These are phyloP conservation scores for Rutstroemia sp. DNA, from an alignment of 2,329 filamentous ascomycete species.

Conservation along the genomic window DNA sequence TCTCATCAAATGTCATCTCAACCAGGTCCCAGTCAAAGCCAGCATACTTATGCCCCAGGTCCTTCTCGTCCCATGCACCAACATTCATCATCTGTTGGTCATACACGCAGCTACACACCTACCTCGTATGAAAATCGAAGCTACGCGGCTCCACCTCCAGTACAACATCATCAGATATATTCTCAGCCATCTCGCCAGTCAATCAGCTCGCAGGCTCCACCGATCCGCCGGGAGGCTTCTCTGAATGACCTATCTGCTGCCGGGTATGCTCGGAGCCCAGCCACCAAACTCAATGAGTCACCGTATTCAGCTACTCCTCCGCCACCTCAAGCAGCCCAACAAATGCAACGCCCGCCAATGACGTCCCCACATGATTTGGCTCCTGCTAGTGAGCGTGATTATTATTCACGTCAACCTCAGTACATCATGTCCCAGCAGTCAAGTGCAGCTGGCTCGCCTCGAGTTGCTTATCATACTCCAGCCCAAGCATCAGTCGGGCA, in stretches of 20 bases:
- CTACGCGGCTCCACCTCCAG: conserved; percentile 34
- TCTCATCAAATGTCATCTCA: conserved; percentile 41
- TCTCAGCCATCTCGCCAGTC: conserved; percentile 24
- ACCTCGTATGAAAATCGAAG: conserved; percentile 26
- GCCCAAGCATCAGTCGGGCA: conserved; percentile 20
- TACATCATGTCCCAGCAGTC: conserved; percentile 25
- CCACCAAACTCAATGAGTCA: conserved; percentile 26
- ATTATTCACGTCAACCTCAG: conserved; percentile 24
- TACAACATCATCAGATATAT: conserved; percentile 30
- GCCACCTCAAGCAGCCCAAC: conserved; percentile 15
- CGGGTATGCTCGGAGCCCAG: conserved; percentile 22
- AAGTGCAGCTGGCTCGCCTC: conserved; percentile 21
- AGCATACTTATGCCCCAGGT: conserved; percentile 41
- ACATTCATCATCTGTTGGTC: conserved; percentile 35
- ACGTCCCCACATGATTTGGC: conserved; percentile 25
- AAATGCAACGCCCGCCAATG: conserved; percentile 18
- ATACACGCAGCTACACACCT: conserved; percentile 26
- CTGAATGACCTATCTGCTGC: conserved; percentile 22
- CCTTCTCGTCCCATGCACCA: conserved; percentile 40
- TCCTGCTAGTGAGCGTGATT: conserved; percentile 26
- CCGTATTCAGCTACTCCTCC: conserved; percentile 29
- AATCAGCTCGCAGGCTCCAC: conserved; percentile 21
- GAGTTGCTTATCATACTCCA: conserved; percentile 24
- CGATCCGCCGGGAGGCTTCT: conserved; percentile 25
- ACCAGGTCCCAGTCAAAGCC: conserved; percentile 30